These are phyloP conservation scores for Phytopythium chamaehyphon DNA, from an alignment of 352 stramenopile species.

Conservation along the genomic window DNA sequence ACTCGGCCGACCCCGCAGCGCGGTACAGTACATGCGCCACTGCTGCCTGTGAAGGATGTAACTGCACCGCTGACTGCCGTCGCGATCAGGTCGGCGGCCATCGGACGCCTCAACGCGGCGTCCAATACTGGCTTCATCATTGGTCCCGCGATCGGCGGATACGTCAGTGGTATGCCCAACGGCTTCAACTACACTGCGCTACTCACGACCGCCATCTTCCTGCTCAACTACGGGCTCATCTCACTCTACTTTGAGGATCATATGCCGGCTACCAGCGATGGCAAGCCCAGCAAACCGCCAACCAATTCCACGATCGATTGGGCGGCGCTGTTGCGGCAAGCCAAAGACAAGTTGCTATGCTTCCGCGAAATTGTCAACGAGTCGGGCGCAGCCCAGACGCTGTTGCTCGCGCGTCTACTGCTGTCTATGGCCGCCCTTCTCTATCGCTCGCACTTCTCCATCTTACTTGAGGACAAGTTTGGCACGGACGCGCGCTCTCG, in stretches of 20 bases:
- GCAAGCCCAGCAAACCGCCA: not conserved
- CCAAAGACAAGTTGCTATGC: slow-evolving; percentile 53
- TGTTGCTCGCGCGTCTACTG: slow-evolving; percentile 65
- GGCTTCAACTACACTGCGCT: slow-evolving; percentile 82
- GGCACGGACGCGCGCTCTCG: slow-evolving; percentile 50
- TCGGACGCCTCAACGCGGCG: slow-evolving; percentile 70
- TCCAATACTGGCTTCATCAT: slow-evolving; percentile 78
- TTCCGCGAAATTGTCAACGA: slow-evolving; percentile 62
- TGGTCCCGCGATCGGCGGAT: slow-evolving; percentile 62
- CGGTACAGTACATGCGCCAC: slow-evolving; percentile 1
- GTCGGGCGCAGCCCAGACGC: slow-evolving; percentile 55
- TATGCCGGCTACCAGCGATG: slow-evolving; percentile 5
- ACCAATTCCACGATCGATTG: slow-evolving; percentile 15
- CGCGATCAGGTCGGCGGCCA: slow-evolving; percentile 27
- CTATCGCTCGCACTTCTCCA: slow-evolving; percentile 76
- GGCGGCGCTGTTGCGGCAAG: slow-evolving; percentile 33
- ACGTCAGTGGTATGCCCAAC: slow-evolving; percentile 58
- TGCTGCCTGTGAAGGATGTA: not conserved
- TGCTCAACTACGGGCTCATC: slow-evolving; percentile 66
- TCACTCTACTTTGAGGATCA: slow-evolving; percentile 44
- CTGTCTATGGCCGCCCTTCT: slow-evolving; percentile 74
- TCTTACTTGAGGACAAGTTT: slow-evolving; percentile 80
- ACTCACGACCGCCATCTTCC: slow-evolving; percentile 62
- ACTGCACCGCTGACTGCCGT: not conserved
- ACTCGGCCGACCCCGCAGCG: slow-evolving; percentile 32